A percentile compares a stretch with the other conserved stretches of the same genome.
phyloP scores from a whole-genome alignment of 768 basidiomycete species.

The Hericium rajendrae region DNA sequence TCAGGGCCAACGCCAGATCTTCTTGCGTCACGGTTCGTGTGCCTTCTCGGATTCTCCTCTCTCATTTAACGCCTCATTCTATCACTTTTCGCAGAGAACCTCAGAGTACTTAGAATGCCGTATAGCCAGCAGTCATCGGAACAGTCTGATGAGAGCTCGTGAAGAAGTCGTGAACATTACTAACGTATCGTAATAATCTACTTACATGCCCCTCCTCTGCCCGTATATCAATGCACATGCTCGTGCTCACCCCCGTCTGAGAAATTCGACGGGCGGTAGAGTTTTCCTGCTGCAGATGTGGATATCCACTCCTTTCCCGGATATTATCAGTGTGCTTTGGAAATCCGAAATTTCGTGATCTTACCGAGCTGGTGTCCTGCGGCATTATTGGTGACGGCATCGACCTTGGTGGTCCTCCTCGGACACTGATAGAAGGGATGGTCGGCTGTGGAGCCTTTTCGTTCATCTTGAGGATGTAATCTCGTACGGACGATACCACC shows the following conservation, averaged over 20 bases:
- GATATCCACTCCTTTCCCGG: constrained; percentile 8
- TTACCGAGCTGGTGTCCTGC: constrained; percentile 9
- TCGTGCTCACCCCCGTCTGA: constrained; percentile 10
- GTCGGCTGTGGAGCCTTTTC: constrained; percentile 13
- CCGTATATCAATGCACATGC: constrained; percentile 1
- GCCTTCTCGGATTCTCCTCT: background rate
- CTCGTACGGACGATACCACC: constrained; percentile 53
- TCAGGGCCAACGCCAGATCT: constrained; percentile 72
- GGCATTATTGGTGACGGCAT: constrained; percentile 13
- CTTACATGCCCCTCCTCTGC: background rate
- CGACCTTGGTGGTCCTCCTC: constrained; percentile 4
- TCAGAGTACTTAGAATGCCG: constrained; percentile 35
- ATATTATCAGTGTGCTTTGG: background rate
- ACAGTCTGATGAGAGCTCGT: background rate
- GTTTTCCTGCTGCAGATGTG: constrained; percentile 9
- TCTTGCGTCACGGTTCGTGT: constrained; percentile 64
- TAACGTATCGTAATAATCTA: background rate
- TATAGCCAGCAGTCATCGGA: background rate
- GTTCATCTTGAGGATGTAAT: constrained; percentile 56
- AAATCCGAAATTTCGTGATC: background rate
- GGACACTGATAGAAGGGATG: background rate
- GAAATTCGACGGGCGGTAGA: constrained; percentile 12
- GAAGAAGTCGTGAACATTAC: background rate
- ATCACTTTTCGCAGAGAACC: constrained; percentile 32
- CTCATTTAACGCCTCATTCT: background rate